A percentile compares a stretch with the other conserved stretches of the same genome.
Evolutionary conservation across 2,329 filamentous ascomycete species (phyloP).

Genomic region (Nakataea oryzae): DNA sequence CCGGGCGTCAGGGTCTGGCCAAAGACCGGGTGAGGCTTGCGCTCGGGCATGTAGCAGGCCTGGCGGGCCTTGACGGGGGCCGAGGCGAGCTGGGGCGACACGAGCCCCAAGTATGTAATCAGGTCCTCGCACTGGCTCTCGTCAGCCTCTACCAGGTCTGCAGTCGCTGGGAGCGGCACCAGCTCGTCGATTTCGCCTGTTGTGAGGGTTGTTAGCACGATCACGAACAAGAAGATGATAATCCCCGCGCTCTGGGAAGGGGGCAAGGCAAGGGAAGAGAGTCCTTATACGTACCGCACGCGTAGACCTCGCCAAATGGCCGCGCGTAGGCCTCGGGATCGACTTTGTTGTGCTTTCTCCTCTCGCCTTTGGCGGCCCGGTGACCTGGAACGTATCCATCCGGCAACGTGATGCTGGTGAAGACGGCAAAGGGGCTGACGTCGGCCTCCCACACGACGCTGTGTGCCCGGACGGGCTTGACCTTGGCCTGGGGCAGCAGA

Average conservation of each 20-base stretch:
- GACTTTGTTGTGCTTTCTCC: conserved; percentile 46
- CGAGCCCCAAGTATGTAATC: conserved; percentile 60
- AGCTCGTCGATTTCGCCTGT: conserved; percentile 64
- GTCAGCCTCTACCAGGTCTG: conserved; percentile 68
- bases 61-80: conserved; percentile 66
- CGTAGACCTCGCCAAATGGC: conserved; percentile 82
- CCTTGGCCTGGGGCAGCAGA: conserved; percentile 45
- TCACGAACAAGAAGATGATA: neutral
- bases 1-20: conserved; percentile 65
- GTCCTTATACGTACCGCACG: conserved; percentile 55
- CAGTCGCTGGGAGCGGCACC: conserved; percentile 64
- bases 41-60: conserved; percentile 80
- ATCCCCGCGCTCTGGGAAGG: neutral
- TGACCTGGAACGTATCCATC: conserved; percentile 47
- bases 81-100: conserved; percentile 55
- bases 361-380: conserved; percentile 33
- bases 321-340: conserved; percentile 91
- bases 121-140: conserved; percentile 73
- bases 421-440: conserved; percentile 67
- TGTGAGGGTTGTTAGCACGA: neutral
- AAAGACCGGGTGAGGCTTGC: conserved; percentile 58
- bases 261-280: neutral
- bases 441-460: conserved; percentile 54
- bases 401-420: conserved; percentile 76
- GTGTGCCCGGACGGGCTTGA: conserved; percentile 51